Conservation (phyloP, 768 basidiomycete genomes). For the Vishniacozyma victoriae region DNA sequence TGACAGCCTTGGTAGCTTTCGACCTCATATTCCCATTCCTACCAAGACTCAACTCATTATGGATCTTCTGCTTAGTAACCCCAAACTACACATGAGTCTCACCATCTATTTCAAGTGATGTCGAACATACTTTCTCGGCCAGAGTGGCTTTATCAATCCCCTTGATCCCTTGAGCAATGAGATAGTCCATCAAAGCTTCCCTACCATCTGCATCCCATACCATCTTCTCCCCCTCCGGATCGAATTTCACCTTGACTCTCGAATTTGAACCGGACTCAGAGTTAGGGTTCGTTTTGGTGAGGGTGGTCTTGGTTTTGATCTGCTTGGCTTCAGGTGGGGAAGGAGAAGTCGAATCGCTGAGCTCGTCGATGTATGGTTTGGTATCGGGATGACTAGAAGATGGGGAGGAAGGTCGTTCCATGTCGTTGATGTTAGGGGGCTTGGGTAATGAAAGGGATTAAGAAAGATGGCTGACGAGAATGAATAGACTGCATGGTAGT, state of each 20-base stretch:
- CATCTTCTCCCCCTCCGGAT: not conserved
- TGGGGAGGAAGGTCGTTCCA: no score
- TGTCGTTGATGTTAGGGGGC: no score
- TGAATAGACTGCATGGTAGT: no score
- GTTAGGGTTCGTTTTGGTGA: not conserved
- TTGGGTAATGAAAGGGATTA: no score
- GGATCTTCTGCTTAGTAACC: slow-evolving; percentile 9
- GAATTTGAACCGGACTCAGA: not conserved
- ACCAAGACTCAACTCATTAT: slow-evolving; percentile 9
- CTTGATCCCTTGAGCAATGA: not conserved
- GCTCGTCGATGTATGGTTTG: not conserved
- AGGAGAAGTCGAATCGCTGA: not conserved
- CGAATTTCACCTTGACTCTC: not conserved
- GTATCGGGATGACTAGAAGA: not conserved
- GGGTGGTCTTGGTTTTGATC: not conserved
- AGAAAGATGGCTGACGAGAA: no score
- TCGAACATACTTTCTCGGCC: not conserved
- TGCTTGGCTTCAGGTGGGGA: not conserved
- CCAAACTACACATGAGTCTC: slow-evolving; percentile 7
- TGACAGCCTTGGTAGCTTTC: slow-evolving; percentile 18
- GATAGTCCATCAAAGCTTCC: not conserved
- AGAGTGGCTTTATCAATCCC: no score
- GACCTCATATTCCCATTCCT: slow-evolving; percentile 15
- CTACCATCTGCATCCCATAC: not conserved
- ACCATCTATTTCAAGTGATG: not conserved